Conservation (phyloP, 2,329 filamentous ascomycete species). For the Neonectria neomacrospora region DNA sequence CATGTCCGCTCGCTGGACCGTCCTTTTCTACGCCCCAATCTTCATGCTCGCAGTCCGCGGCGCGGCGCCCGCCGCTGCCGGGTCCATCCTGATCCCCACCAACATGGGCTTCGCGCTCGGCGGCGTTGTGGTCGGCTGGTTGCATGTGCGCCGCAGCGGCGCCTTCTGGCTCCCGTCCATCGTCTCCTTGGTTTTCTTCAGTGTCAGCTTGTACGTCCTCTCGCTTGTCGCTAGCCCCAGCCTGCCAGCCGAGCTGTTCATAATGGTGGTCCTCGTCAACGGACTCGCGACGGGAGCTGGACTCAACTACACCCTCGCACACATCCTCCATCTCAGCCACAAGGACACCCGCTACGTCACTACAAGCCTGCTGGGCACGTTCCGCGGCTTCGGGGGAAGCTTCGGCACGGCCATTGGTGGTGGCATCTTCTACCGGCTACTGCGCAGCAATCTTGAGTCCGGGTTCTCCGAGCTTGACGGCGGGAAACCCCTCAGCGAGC, state of each 20-base stretch:
- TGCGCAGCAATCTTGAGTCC: constrained; percentile 64
- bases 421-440: constrained; percentile 74
- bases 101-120: constrained; percentile 83
- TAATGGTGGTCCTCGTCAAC: constrained; percentile 73
- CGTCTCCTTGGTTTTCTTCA: constrained; percentile 70
- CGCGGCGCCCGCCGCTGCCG: constrained; percentile 75
- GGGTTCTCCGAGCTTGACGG: constrained; percentile 66
- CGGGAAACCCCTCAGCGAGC: constrained; percentile 45
- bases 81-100: constrained; percentile 82
- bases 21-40: constrained; percentile 84
- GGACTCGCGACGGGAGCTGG: constrained; percentile 78
- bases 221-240: constrained; percentile 64
- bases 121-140: constrained; percentile 76
- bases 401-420: constrained; percentile 85
- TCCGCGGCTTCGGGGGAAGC: constrained; percentile 82
- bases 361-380: constrained; percentile 80
- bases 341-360: constrained; percentile 77
- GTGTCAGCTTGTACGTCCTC: constrained; percentile 66
- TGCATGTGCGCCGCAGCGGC: constrained; percentile 79
- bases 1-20: constrained; percentile 83
- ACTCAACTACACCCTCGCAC: constrained; percentile 84
- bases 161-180: constrained; percentile 77
- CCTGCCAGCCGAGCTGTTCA: constrained; percentile 63
- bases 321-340: constrained; percentile 77
- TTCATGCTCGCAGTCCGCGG: constrained; percentile 81